These are phyloP conservation scores for Gillenia trifoliata DNA, from an alignment of 306 rosid genomes.

Conservation along the genomic window DNA sequence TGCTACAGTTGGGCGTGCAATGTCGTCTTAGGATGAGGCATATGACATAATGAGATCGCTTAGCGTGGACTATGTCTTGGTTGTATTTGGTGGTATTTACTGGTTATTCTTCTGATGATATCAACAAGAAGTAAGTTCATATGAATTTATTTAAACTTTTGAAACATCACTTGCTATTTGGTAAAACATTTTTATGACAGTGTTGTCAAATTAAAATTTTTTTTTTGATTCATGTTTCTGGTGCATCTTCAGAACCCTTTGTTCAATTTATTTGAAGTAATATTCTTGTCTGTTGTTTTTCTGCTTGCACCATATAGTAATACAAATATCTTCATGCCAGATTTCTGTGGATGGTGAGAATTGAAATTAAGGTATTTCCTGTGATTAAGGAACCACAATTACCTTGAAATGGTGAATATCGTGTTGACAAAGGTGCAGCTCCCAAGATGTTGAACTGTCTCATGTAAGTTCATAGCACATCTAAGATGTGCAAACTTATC, in stretches of 20 bases:
- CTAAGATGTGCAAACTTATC: neutral
- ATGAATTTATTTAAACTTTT: constrained; percentile 2
- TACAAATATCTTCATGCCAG: constrained; percentile 33
- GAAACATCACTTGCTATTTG: constrained; percentile 1
- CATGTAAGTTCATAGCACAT: constrained; percentile 59
- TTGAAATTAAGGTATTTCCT: constrained; percentile 95
- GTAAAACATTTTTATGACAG: neutral
- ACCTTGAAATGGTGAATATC: constrained; percentile 97
- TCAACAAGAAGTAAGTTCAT: constrained; percentile 86
- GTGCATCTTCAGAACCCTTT: neutral
- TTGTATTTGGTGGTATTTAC: constrained; percentile 98
- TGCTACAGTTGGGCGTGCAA: constrained; percentile 99
- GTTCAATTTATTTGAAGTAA: neutral
- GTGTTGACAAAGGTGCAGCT: constrained; percentile 98
- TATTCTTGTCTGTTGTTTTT: neutral
- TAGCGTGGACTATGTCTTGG: constrained; percentile 91
- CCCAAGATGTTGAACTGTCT: constrained; percentile 99
- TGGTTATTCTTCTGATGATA: constrained; percentile 98
- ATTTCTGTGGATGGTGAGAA: constrained; percentile 99
- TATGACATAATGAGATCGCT: constrained; percentile 91
- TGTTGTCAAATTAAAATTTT: too few species aligned
- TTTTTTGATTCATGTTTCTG: neutral
- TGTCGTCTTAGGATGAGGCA: constrained; percentile 98
- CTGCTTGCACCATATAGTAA: neutral
- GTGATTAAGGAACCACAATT: constrained; percentile 97